Conservation (phyloP, 768 basidiomycete genomes). For the Suillus alpinus region DNA sequence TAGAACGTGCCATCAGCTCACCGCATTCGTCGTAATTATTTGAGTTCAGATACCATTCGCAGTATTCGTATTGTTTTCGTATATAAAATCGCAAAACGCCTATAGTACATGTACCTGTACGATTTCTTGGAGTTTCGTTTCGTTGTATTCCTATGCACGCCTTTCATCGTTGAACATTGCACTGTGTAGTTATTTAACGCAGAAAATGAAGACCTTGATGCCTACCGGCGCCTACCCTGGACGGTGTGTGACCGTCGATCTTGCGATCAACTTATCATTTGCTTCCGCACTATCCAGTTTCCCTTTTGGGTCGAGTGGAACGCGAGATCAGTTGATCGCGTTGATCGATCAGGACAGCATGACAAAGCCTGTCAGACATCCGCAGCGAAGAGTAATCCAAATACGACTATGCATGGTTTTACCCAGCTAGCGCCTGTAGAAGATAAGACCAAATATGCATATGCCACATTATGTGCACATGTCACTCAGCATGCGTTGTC, state of each 20-base stretch:
- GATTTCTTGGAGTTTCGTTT: constrained; percentile 27
- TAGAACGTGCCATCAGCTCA: constrained; percentile 15
- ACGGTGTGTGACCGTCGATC: background rate
- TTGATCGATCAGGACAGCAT: background rate
- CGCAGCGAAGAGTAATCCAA: background rate
- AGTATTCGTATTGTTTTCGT: constrained; percentile 23
- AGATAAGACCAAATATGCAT: constrained; percentile 6
- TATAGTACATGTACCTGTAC: constrained; percentile 23
- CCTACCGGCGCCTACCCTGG: too few species aligned
- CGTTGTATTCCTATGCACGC: constrained; percentile 26
- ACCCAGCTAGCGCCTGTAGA: background rate
- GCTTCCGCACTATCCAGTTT: background rate
- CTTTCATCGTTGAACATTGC: constrained; percentile 13
- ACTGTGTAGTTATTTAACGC: constrained; percentile 21
- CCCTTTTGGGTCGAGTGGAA: background rate
- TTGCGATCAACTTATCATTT: constrained; percentile 4
- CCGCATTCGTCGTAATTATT: constrained; percentile 19
- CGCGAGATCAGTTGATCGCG: background rate
- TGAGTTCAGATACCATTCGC: constrained; percentile 14
- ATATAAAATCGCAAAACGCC: constrained; percentile 14
- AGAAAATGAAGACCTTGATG: constrained; percentile 12
- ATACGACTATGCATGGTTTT: background rate
- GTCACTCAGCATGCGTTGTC: background rate
- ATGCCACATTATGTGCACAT: constrained; percentile 10
- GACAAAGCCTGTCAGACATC: background rate